These are phyloP conservation scores for Starmera caribaea DNA, from an alignment of 805 yeast genomes.

Conservation along the genomic window DNA sequence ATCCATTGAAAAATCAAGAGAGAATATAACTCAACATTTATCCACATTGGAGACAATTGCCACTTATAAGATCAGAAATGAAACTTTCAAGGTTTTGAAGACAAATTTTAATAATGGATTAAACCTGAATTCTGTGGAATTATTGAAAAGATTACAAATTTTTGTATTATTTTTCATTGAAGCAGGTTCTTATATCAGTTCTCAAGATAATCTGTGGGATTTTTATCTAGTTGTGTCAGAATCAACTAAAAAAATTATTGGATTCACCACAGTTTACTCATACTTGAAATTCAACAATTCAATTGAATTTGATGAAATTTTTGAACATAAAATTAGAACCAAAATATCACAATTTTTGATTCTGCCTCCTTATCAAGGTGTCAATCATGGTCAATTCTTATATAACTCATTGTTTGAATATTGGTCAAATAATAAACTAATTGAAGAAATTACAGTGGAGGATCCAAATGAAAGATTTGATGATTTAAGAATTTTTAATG, in stretches of 20 bases:
- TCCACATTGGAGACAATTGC: constrained; percentile 20
- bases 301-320: constrained; percentile 34
- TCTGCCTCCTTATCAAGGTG: constrained; percentile 75
- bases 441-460: constrained; percentile 77
- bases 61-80: constrained; percentile 26
- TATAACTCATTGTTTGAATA: constrained; percentile 44
- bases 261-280: constrained; percentile 76
- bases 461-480: constrained; percentile 94
- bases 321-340: constrained; percentile 34
- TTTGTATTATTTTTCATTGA: constrained; percentile 81
- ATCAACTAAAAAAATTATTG: constrained; percentile 41
- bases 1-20: constrained; percentile 35
- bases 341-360: constrained; percentile 84
- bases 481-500: constrained; percentile 78
- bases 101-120: constrained; percentile 21
- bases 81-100: constrained; percentile 42
- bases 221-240: constrained; percentile 42
- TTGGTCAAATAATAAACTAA: constrained; percentile 44
- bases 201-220: constrained; percentile 72
- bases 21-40: constrained; percentile 29
- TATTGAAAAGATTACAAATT: constrained; percentile 67
- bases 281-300: constrained; percentile 68
- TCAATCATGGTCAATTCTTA: constrained; percentile 59
- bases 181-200: constrained; percentile 86
- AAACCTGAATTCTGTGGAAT: constrained; percentile 32